Percentiles rank a stretch among this genome's conserved stretches.
These are phyloP conservation scores for Diaporthe sp. DNA, from an alignment of 2,329 filamentous ascomycete genomes.

Conservation along the genomic window DNA sequence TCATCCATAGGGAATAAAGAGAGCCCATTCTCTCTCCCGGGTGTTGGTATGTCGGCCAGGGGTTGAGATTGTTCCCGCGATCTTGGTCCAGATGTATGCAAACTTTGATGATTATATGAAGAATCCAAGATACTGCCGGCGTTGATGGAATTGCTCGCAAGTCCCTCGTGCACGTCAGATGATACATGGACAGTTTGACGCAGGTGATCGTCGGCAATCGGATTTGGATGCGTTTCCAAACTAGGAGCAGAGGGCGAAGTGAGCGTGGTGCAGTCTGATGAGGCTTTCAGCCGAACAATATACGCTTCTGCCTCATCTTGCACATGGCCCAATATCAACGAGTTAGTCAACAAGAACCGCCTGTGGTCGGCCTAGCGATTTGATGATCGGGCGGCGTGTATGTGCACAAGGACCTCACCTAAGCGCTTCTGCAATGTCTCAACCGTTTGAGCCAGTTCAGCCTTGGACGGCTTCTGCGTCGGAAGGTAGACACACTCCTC, in stretches of 20 bases:
- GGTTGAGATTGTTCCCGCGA: too few relatives aligned
- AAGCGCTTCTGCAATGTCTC: not conserved
- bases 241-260: not conserved
- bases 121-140: too few relatives aligned
- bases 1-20: not conserved
- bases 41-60: not conserved
- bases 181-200: not conserved
- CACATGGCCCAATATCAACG: not conserved
- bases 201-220: accelerated
- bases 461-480: constrained; percentile 7
- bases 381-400: accelerated
- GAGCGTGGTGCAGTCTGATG: not conserved
- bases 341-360: accelerated
- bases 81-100: not conserved
- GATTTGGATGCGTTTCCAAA: too few relatives aligned
- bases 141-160: not conserved
- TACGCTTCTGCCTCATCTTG: not conserved
- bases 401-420: not conserved
- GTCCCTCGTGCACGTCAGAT: too few relatives aligned
- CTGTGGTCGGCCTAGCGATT: too few relatives aligned
- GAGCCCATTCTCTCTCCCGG: not conserved
- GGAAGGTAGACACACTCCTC: not conserved
- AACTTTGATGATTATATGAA: not conserved
- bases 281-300: not conserved
- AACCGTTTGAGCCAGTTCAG: not conserved